These are phyloP conservation scores for Coemansia sp. DNA, from an alignment of 192 early-diverging fungal species.

Conservation along the genomic window DNA sequence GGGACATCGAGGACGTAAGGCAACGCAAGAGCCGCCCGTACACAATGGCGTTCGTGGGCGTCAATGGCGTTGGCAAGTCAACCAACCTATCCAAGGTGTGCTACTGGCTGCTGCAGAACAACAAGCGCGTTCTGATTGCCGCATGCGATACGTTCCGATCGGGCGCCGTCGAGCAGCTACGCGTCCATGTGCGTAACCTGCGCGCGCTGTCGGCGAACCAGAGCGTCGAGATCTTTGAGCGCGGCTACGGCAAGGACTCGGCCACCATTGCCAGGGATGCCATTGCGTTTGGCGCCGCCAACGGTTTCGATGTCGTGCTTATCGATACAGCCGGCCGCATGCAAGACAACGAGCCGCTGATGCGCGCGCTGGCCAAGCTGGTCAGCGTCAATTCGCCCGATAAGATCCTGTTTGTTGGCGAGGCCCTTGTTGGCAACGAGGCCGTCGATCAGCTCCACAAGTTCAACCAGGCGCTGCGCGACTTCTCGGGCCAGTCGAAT, in stretches of 20 bases:
- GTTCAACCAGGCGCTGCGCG: constrained; percentile 92
- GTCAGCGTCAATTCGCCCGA: constrained; percentile 90
- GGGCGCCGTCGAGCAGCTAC: constrained; percentile 94
- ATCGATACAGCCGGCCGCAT: constrained; percentile 97
- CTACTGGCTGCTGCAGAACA: constrained; percentile 95
- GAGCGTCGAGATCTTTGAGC: constrained; percentile 86
- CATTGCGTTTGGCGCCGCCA: constrained; percentile 72
- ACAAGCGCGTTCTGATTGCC: constrained; percentile 85
- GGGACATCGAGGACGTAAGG: constrained; percentile 79
- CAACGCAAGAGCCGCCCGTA: constrained; percentile 75
- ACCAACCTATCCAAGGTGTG: constrained; percentile 95
- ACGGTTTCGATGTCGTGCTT: constrained; percentile 87
- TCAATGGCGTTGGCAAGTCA: constrained; percentile 93
- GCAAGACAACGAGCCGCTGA: constrained; percentile 98
- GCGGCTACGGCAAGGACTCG: constrained; percentile 96
- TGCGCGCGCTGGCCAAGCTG: constrained; percentile 94
- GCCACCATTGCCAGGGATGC: constrained; percentile 96
- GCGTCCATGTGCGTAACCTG: constrained; percentile 88
- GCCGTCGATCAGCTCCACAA: constrained; percentile 95
- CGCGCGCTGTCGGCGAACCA: constrained; percentile 70
- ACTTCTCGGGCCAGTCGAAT: constrained; percentile 78
- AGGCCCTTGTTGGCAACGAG: constrained; percentile 96
- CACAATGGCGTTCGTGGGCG: constrained; percentile 90
- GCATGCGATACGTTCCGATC: constrained; percentile 97
- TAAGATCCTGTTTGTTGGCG: constrained; percentile 97